These are phyloP conservation scores for Pichia sp. DNA, from an alignment of 1,139 yeast genomes.

Conservation along the genomic window DNA sequence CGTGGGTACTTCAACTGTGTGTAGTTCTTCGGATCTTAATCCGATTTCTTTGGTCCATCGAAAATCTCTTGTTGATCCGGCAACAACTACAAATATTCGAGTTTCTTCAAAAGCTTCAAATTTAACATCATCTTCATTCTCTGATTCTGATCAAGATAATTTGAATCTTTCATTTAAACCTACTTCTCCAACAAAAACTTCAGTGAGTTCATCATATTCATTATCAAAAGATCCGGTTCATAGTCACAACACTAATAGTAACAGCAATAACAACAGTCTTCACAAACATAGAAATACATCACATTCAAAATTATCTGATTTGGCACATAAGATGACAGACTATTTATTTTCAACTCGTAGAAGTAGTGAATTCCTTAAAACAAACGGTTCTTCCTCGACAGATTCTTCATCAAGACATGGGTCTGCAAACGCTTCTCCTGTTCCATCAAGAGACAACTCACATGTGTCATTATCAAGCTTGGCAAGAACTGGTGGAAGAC, in stretches of 20 bases:
- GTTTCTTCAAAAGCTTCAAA: not conserved
- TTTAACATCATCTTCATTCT: not conserved
- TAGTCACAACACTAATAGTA: not conserved
- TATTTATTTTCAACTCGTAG: conserved; percentile 19
- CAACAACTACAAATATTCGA: conserved; percentile 7
- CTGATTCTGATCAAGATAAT: conserved; percentile 4
- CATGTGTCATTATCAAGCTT: conserved; percentile 14
- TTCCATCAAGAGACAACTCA: conserved; percentile 16
- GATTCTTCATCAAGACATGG: conserved; percentile 3
- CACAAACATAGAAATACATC: conserved; percentile 7
- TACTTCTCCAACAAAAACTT: conserved; percentile 3
- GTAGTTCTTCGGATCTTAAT: not conserved
- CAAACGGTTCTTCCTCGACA: conserved; percentile 9
- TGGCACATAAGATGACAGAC: conserved; percentile 26
- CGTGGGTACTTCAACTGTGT: not conserved
- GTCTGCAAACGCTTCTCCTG: conserved; percentile 18
- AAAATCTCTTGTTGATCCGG: conserved; percentile 1
- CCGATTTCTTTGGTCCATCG: conserved; percentile 6
- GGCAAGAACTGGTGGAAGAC: conserved; percentile 6
- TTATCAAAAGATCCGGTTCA: not conserved
- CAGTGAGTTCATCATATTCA: conserved; percentile 9
- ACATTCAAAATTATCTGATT: conserved; percentile 22
- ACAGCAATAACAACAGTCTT: no score
- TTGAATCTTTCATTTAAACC: not conserved
- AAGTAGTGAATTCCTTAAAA: conserved; percentile 13